Base-by-base conservation (phyloP, 2,329 filamentous ascomycete genomes). In the Venturia asperata region DNA sequence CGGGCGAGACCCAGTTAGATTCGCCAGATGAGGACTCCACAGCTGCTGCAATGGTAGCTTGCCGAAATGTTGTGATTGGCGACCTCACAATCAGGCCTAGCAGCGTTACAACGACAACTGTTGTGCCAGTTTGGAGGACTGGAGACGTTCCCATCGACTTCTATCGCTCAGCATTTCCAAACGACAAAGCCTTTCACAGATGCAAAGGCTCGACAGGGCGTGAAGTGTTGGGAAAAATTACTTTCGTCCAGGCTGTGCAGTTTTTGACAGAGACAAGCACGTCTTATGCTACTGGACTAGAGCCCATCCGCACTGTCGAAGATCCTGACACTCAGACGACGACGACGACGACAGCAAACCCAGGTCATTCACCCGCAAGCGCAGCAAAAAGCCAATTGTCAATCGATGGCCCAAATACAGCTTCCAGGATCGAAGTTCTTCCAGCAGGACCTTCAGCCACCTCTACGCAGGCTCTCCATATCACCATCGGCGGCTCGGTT, bases 251-350 rank as follows among this genome's bases (percentile, higher is more conserved):
- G n/a, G 60, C 60, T 27, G 60, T 61, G 17, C 60, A 61, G 60
- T 61, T 61, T 17, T 61, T 61, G 60, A 61, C 60, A 17, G 42
- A 42, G 21, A 61, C 60, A 17, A 61, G 39, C 42, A 61, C 60
- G n/a, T 42, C 39, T 7, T 61, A 61, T 42, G n/a, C 19, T 27
- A 61, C 37, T 27, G 42, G 39, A 10, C 5, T 11, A 17, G 60
- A 45, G 37, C 39, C 60, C 5, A 27, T 45, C 6, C 27, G 27
- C 19, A 37, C 52, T 9, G 52, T 58, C 7, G 17, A 37, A 37
- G 19, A 34, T 2, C 27, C 52, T 34, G 52, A 24, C 17, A 19
- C 52, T n/a, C 52, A n/a, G 52, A 19, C 42, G n/a, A 45, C 21
- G 9, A 43, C 37, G 52, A 19, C 42, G n/a, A 45, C 21, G 9